Evolutionary conservation across 179 eudicot species (phyloP).

Genomic region (Spergularia azorica): DNA sequence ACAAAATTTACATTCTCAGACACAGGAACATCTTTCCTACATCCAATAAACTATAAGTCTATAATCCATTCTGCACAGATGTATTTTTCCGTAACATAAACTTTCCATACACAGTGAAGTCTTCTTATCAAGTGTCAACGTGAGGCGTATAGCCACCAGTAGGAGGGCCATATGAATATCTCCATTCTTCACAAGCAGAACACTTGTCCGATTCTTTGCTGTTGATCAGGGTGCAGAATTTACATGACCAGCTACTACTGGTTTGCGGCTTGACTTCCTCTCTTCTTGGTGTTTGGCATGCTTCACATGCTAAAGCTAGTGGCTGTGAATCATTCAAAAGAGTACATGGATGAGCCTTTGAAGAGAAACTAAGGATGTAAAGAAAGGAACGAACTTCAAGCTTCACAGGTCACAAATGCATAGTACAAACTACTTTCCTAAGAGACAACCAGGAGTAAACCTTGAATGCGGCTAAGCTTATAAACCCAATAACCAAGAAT

Average conservation of each 20-base stretch:
- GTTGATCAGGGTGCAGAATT: constrained; percentile 73
- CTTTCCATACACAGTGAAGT: neutral
- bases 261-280: constrained; percentile 23
- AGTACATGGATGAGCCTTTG: neutral
- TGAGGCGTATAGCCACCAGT: constrained; percentile 40
- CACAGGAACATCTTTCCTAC: neutral
- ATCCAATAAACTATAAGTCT: constrained; percentile 5
- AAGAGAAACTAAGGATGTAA: neutral
- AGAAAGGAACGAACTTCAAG: too few species aligned
- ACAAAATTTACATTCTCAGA: constrained; percentile 1
- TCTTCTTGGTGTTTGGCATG: constrained; percentile 51
- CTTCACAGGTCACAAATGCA: too few species aligned
- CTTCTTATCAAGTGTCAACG: constrained; percentile 46
- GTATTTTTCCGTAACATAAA: constrained; percentile 6
- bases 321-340: constrained; percentile 46
- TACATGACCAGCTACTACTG: constrained; percentile 71
- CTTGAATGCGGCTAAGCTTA: too few species aligned
- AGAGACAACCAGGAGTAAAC: too few species aligned
- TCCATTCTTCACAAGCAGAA: constrained; percentile 79
- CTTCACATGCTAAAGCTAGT: constrained; percentile 62
- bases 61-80: too few species aligned
- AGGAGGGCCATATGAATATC: constrained; percentile 77
- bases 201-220: constrained; percentile 48
- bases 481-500: too few species aligned
- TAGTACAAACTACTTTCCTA: too few species aligned